phyloP scores from a whole-genome alignment of 2,329 filamentous ascomycete genomes.

The Phaeosphaeria sp. region DNA sequence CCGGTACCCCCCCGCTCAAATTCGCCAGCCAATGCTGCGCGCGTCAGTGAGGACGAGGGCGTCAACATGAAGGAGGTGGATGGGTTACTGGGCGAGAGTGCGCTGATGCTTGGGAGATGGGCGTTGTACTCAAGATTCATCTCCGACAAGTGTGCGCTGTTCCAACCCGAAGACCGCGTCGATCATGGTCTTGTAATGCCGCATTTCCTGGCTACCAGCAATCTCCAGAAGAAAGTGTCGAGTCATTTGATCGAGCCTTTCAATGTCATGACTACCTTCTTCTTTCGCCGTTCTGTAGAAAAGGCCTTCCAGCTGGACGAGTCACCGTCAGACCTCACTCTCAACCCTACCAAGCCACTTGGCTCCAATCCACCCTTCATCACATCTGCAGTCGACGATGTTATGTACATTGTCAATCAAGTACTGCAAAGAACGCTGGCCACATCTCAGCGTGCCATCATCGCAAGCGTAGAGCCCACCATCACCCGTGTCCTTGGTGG shows the following conservation, averaged over 20 bases:
- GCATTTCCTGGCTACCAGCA: slow-evolving; percentile 77
- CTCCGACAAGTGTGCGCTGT: slow-evolving; percentile 75
- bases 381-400: slow-evolving; percentile 93
- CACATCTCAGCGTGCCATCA: slow-evolving; percentile 80
- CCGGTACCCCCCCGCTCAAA: slow-evolving; percentile 72
- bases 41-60: slow-evolving; percentile 83
- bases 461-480: slow-evolving; percentile 78
- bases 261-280: slow-evolving; percentile 92
- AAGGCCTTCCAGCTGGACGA: slow-evolving; percentile 98
- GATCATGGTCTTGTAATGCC: slow-evolving; percentile 69
- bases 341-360: slow-evolving; percentile 75
- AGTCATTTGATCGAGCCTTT: slow-evolving; percentile 80
- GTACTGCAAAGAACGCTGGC: slow-evolving; percentile 85
- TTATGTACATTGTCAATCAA: slow-evolving; percentile 98
- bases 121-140: slow-evolving; percentile 90
- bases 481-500: slow-evolving; percentile 80
- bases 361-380: slow-evolving; percentile 86
- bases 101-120: slow-evolving; percentile 92
- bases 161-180: slow-evolving; percentile 58
- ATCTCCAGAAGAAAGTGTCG: slow-evolving; percentile 78
- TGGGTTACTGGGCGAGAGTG: slow-evolving; percentile 82
- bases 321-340: slow-evolving; percentile 76
- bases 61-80: slow-evolving; percentile 98
- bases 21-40: slow-evolving; percentile 72
- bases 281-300: slow-evolving; percentile 93